Evolutionary conservation across 2,329 filamentous ascomycete genomes (phyloP).

Genomic region (Epichloe sp.): DNA sequence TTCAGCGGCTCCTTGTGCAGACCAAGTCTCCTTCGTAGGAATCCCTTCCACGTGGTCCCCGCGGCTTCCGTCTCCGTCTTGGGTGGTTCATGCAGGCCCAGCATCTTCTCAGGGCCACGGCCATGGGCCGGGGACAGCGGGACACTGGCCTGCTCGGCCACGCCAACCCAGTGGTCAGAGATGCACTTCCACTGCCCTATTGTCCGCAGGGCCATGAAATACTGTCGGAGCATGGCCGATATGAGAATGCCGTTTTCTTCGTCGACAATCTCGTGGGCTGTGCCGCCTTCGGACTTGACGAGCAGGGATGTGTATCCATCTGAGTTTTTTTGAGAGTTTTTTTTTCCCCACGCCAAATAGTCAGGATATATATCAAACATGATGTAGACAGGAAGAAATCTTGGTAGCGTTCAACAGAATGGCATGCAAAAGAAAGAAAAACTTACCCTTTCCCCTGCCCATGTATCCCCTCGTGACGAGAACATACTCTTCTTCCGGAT

Average conservation of each 20-base stretch:
- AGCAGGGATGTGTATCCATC: conserved; percentile 71
- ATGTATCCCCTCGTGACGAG: conserved; percentile 80
- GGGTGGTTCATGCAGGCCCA: conserved; percentile 9
- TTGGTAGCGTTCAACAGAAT: neutral
- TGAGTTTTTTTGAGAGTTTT: conserved; percentile 7
- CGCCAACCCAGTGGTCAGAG: conserved; percentile 53
- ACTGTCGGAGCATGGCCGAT: conserved; percentile 75
- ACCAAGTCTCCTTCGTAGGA: conserved; percentile 23
- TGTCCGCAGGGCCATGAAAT: conserved; percentile 77
- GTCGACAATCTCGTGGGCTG: conserved; percentile 63
- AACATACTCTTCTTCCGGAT: conserved; percentile 51
- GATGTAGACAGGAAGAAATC: neutral
- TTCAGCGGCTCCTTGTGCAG: conserved; percentile 20
- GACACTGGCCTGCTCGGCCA: conserved; percentile 48
- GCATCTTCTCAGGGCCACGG: conserved; percentile 24
- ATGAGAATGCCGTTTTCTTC: conserved; percentile 83
- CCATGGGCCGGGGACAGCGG: conserved; percentile 10
- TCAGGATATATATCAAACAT: neutral
- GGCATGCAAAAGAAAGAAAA: neutral
- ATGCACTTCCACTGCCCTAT: conserved; percentile 68
- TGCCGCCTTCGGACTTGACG: conserved; percentile 62
- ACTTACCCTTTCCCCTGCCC: conserved; percentile 57
- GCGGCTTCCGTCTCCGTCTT: conserved; percentile 9
- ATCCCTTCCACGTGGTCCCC: conserved; percentile 21
- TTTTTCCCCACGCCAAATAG: neutral